Conservation (phyloP, 768 basidiomycete genomes). For the Hebeloma cylindrosporum region DNA sequence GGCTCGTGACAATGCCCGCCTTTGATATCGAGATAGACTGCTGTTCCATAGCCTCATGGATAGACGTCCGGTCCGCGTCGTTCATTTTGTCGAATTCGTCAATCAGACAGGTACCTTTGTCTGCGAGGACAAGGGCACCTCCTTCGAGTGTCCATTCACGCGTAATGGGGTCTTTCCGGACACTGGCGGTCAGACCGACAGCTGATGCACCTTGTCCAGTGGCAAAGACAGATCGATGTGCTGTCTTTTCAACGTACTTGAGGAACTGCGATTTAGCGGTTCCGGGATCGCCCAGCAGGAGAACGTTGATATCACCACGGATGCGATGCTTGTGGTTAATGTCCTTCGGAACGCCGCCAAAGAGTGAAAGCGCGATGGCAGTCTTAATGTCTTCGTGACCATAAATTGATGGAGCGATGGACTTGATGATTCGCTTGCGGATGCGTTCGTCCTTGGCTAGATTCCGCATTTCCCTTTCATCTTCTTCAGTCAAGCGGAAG, state of each 20-base stretch:
- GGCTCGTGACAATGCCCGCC: slow-evolving; percentile 96
- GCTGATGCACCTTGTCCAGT: slow-evolving; percentile 98
- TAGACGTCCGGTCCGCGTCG: slow-evolving; percentile 94
- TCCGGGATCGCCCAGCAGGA: slow-evolving; percentile 95
- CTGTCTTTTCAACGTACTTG: slow-evolving; percentile 99
- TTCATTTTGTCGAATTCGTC: slow-evolving; percentile 99
- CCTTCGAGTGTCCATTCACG: slow-evolving; percentile 99
- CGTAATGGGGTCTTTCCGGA: slow-evolving; percentile 97
- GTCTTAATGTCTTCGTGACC: slow-evolving; percentile 99
- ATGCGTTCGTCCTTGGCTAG: slow-evolving; percentile 92
- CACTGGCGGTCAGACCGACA: slow-evolving; percentile 97
- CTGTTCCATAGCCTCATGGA: slow-evolving; percentile 99
- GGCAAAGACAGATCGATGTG: slow-evolving; percentile 95
- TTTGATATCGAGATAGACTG: slow-evolving; percentile 99
- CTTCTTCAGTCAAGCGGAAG: slow-evolving; percentile 95
- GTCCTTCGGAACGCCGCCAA: slow-evolving; percentile 92
- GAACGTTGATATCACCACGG: slow-evolving; percentile 96
- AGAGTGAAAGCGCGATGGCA: slow-evolving; percentile 91
- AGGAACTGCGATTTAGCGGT: slow-evolving; percentile 99
- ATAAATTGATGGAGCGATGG: slow-evolving; percentile 98
- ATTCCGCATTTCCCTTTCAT: slow-evolving; percentile 86
- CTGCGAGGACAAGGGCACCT: slow-evolving; percentile 96
- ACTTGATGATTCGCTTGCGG: slow-evolving; percentile 96
- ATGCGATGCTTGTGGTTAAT: slow-evolving; percentile 96
- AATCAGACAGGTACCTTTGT: slow-evolving; percentile 96